Percentiles rank a stretch among this genome's conserved stretches.
Evolutionary conservation across 768 basidiomycete species (phyloP).

Genomic region (Phaffia tasmanica): DNA sequence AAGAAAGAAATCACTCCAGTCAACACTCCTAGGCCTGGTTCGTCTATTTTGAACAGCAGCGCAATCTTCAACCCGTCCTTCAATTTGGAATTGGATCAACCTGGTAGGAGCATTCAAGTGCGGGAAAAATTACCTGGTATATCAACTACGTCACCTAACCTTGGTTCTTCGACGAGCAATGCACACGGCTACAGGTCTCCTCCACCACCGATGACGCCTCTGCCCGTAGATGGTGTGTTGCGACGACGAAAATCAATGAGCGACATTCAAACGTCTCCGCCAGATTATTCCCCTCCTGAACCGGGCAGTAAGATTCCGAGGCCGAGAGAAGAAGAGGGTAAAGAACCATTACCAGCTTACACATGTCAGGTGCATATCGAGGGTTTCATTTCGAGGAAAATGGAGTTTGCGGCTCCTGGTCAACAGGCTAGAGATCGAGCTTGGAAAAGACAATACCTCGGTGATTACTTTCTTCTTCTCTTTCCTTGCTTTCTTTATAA

Average conservation of each 20-base stretch:
- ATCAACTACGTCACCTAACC: conserved; percentile 8
- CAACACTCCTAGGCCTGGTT: too few relatives aligned
- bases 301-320: conserved; percentile 35
- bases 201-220: conserved; percentile 17
- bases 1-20: too few relatives aligned
- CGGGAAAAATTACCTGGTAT: conserved; percentile 2
- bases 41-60: too few relatives aligned
- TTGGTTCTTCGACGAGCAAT: conserved; percentile 10
- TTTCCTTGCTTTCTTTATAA: too few relatives aligned
- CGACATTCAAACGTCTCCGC: conserved; percentile 37
- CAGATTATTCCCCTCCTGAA: conserved; percentile 39
- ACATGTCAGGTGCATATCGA: conserved; percentile 66
- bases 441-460: conserved; percentile 74
- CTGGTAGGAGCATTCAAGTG: not conserved
- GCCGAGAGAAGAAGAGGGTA: conserved; percentile 60
- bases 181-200: conserved; percentile 26
- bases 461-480: conserved; percentile 4
- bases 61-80: too few relatives aligned
- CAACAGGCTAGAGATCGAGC: conserved; percentile 79
- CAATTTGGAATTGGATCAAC: too few relatives aligned
- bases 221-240: conserved; percentile 21
- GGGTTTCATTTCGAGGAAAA: conserved; percentile 74
- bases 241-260: conserved; percentile 39
- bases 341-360: conserved; percentile 68
- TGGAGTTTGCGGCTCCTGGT: conserved; percentile 80